Evolutionary conservation across 1,284 basidiomycete genomes (phyloP).

Genomic region (Pholiota adiposa): DNA sequence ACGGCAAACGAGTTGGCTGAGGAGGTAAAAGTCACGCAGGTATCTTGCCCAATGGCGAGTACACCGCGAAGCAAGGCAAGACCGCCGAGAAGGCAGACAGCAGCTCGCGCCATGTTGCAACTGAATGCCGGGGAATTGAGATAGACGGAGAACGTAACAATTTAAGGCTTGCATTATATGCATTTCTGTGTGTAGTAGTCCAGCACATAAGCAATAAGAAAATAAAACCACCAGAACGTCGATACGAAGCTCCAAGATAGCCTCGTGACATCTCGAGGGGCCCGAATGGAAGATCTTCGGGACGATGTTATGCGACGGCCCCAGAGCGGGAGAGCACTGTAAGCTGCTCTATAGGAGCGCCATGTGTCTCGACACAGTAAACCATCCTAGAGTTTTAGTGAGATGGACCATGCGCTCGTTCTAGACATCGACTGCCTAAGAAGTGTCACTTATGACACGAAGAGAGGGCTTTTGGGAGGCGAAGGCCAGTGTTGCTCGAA

Average conservation of each 20-base stretch:
- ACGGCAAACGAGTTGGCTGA: conserved; percentile 42
- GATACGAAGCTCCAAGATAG: conserved; percentile 10
- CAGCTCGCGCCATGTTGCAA: conserved; percentile 19
- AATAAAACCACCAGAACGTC: conserved; percentile 8
- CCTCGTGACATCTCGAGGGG: conserved; percentile 19
- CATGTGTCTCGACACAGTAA: conserved; percentile 1
- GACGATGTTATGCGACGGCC: conserved; percentile 16
- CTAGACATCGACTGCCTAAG: not conserved
- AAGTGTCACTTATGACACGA: not conserved
- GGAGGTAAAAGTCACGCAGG: conserved; percentile 42
- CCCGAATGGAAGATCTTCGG: conserved; percentile 21
- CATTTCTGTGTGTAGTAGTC: too few species aligned
- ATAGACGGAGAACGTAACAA: too few species aligned
- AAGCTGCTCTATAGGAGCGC: not conserved
- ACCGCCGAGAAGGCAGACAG: conserved; percentile 17
- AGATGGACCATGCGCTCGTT: not conserved
- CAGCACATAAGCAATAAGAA: conserved; percentile 8
- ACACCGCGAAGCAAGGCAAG: conserved; percentile 19
- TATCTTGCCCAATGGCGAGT: conserved; percentile 41
- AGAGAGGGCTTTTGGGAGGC: not conserved
- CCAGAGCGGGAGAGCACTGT: conserved; percentile 11
- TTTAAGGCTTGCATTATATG: conserved; percentile 5
- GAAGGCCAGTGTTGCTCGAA: not conserved
- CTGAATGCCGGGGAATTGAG: not conserved
- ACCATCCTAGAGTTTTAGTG: not conserved